A percentile compares a stretch with the other conserved stretches of the same genome.
Evolutionary conservation across 257 asterid genomes (phyloP).

Genomic region (Mitragyna speciosa): DNA sequence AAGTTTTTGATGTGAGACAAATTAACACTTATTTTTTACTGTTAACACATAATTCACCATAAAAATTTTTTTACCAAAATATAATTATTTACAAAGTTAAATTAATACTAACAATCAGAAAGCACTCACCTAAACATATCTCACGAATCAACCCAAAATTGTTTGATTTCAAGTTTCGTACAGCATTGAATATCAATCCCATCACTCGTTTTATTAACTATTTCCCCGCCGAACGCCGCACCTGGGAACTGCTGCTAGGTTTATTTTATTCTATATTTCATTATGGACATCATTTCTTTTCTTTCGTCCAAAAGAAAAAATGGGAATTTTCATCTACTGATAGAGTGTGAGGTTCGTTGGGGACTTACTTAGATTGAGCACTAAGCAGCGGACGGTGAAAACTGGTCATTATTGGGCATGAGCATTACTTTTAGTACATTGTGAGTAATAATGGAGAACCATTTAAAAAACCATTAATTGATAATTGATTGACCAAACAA

Average conservation of each 20-base stretch:
- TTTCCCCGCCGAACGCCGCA: slow-evolving; percentile 94
- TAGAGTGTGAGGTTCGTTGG: slow-evolving; percentile 31
- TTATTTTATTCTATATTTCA: slow-evolving; percentile 30
- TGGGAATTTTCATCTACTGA: slow-evolving; percentile 5
- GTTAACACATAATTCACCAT: too few relatives aligned
- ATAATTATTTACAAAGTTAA: too few relatives aligned
- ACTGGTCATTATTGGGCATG: slow-evolving; percentile 1
- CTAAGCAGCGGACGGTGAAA: background rate
- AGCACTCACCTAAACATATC: too few relatives aligned
- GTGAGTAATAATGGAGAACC: background rate
- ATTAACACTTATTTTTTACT: too few relatives aligned
- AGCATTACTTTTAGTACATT: background rate
- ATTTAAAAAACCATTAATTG: background rate
- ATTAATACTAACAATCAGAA: too few relatives aligned
- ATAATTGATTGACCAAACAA: slow-evolving; percentile 5
- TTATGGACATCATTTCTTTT: slow-evolving; percentile 34
- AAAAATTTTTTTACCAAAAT: too few relatives aligned
- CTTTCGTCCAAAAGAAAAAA: background rate
- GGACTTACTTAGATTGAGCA: background rate
- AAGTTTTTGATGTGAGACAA: too few relatives aligned
- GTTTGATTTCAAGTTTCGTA: background rate
- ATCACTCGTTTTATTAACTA: slow-evolving; percentile 14
- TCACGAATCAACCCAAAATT: too few relatives aligned
- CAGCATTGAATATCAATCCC: background rate
- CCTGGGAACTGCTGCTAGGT: slow-evolving; percentile 76